Conservation (phyloP, 148 eudicot genomes). For the Cornus florida region DNA sequence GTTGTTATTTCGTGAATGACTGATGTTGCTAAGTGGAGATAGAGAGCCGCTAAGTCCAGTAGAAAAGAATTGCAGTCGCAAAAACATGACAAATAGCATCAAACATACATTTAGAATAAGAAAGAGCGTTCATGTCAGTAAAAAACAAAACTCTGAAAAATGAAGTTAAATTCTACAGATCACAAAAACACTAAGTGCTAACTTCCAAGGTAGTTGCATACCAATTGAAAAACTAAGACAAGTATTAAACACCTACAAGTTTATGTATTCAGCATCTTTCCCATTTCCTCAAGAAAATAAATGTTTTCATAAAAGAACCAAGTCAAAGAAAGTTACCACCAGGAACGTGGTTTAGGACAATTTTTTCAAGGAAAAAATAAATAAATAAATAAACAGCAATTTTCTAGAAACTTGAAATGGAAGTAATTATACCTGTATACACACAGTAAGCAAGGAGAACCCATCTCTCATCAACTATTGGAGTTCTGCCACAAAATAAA, state of each 20-base stretch:
- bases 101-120: not conserved
- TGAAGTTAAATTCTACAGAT: not conserved
- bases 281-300: not conserved
- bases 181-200: not conserved
- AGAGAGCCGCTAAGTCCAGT: constrained; percentile 50
- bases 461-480: constrained; percentile 83
- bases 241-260: not conserved
- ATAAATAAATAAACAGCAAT: too few relatives aligned
- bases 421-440: constrained; percentile 56
- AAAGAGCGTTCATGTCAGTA: not conserved
- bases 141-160: not conserved
- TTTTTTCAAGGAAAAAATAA: too few relatives aligned
- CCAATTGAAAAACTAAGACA: not conserved
- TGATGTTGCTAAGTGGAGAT: constrained; percentile 86
- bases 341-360: too few relatives aligned
- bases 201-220: not conserved
- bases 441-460: constrained; percentile 71
- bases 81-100: not conserved
- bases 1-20: constrained; percentile 87
- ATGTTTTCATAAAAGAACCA: not conserved
- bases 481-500: constrained; percentile 51
- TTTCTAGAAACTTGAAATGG: not conserved
- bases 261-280: not conserved
- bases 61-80: constrained; percentile 11
- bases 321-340: not conserved